phyloP scores from a whole-genome alignment of 352 stramenopile species.

The Phytophthora meadii region DNA sequence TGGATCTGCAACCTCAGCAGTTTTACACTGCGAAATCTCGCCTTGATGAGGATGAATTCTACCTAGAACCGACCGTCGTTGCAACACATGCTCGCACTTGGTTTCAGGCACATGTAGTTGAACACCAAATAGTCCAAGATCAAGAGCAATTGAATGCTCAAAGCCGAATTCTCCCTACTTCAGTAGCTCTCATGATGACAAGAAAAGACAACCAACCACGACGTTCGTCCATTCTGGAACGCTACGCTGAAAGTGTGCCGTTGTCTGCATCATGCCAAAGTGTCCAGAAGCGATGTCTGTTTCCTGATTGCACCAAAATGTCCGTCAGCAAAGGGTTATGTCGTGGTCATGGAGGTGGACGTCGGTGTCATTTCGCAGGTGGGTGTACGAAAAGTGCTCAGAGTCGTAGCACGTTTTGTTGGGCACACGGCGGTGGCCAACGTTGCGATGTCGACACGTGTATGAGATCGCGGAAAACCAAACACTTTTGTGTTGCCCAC shows the following conservation, averaged over 20 bases:
- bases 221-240: constrained; percentile 45
- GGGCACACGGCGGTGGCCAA: constrained; percentile 71
- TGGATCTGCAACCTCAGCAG: constrained; percentile 7
- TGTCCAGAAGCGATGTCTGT: constrained; percentile 68
- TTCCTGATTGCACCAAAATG: constrained; percentile 67
- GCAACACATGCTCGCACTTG: constrained; percentile 4
- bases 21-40: too few relatives aligned
- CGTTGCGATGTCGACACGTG: constrained; percentile 69
- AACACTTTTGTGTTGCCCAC: constrained; percentile 71
- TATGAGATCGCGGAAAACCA: constrained; percentile 73
- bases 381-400: constrained; percentile 74
- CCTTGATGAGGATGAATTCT: background rate
- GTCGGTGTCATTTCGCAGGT: constrained; percentile 60
- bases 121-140: constrained; percentile 1
- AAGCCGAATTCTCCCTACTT: constrained; percentile 21
- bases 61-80: constrained; percentile 6
- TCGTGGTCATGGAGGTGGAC: constrained; percentile 68
- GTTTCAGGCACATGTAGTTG: background rate
- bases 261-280: constrained; percentile 62
- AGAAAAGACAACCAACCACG: constrained; percentile 8
- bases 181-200: constrained; percentile 25
- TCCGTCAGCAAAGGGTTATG: constrained; percentile 72
- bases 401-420: constrained; percentile 74
- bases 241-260: constrained; percentile 46
- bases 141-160: constrained; percentile 8